These are phyloP conservation scores for Colletotrichum phormii DNA, from an alignment of 2,329 filamentous ascomycete genomes.

Conservation along the genomic window DNA sequence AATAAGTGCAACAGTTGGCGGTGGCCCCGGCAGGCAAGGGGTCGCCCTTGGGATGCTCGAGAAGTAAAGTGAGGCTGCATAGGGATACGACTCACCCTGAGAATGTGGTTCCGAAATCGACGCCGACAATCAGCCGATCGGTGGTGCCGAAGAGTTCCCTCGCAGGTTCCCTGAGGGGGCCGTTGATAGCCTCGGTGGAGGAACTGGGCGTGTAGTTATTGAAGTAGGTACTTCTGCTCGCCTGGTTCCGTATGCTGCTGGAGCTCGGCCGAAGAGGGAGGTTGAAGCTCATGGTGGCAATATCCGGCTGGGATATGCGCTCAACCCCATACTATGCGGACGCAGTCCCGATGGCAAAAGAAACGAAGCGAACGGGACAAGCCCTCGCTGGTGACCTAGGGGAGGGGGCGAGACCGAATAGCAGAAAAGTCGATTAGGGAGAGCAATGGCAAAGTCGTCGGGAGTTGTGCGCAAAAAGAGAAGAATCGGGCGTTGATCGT, in stretches of 20 bases:
- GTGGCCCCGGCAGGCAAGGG: background rate
- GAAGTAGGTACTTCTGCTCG: constrained; percentile 68
- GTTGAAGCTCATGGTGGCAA: constrained; percentile 59
- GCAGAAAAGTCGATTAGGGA: background rate
- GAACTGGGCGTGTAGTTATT: constrained; percentile 66
- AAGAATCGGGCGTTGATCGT: constrained; percentile 14
- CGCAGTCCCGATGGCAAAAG: background rate
- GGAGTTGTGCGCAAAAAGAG: constrained; percentile 14
- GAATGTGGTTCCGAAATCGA: constrained; percentile 89
- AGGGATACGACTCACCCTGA: constrained; percentile 69
- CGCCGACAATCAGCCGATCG: constrained; percentile 79
- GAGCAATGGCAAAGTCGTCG: background rate
- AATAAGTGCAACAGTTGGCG: background rate
- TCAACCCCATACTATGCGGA: constrained; percentile 34
- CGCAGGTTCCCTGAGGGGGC: constrained; percentile 67
- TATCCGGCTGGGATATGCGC: constrained; percentile 25
- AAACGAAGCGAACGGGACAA: constrained; percentile 28
- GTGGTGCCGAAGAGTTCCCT: constrained; percentile 62
- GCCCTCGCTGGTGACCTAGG: constrained; percentile 19
- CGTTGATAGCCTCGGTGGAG: constrained; percentile 72
- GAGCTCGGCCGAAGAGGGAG: constrained; percentile 62
- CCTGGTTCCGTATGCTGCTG: constrained; percentile 62
- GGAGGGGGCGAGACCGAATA: background rate
- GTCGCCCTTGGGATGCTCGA: background rate
- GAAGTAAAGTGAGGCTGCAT: background rate